These are phyloP conservation scores for Penicillium silybi DNA, from an alignment of 495 filamentous ascomycete genomes.

Conservation along the genomic window DNA sequence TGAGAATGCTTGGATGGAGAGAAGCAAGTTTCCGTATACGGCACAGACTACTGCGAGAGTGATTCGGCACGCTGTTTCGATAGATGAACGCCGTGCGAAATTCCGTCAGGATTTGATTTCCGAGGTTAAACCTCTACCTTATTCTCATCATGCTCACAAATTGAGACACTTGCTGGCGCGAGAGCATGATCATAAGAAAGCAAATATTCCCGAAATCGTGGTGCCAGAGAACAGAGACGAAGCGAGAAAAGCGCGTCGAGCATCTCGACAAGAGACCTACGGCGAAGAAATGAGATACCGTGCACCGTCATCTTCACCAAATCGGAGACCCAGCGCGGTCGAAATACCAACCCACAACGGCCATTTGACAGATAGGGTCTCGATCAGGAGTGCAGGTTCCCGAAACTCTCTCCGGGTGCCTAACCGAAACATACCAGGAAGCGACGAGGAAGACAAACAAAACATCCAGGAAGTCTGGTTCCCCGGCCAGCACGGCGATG, in stretches of 20 bases:
- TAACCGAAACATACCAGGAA: not conserved
- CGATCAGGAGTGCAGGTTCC: conserved; percentile 11
- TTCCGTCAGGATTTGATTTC: conserved; percentile 67
- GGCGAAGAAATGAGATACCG: conserved; percentile 12
- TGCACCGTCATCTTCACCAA: conserved; percentile 6
- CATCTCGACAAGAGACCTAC: not conserved
- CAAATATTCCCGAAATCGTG: conserved; percentile 12
- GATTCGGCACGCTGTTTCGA: conserved; percentile 67
- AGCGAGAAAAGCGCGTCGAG: not conserved
- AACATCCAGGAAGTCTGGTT: conserved; percentile 81
- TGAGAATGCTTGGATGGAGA: conserved; percentile 78
- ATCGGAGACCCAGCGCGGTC: conserved; percentile 1
- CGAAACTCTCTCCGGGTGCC: conserved; percentile 8
- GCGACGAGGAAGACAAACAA: conserved; percentile 49
- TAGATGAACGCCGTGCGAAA: conserved; percentile 72
- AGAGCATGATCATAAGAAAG: conserved; percentile 1
- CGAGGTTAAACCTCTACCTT: conserved; percentile 27
- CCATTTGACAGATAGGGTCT: conserved; percentile 3
- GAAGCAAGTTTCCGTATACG: conserved; percentile 77
- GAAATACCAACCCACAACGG: conserved; percentile 1
- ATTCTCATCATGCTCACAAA: not conserved
- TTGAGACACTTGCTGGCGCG: conserved; percentile 7
- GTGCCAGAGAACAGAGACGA: not conserved
- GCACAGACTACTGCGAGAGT: conserved; percentile 67
- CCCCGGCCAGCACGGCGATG: conserved; percentile 71